Evolutionary conservation across 2,329 filamentous ascomycete genomes (phyloP).

Genomic region (Aspergillus luchuensis): DNA sequence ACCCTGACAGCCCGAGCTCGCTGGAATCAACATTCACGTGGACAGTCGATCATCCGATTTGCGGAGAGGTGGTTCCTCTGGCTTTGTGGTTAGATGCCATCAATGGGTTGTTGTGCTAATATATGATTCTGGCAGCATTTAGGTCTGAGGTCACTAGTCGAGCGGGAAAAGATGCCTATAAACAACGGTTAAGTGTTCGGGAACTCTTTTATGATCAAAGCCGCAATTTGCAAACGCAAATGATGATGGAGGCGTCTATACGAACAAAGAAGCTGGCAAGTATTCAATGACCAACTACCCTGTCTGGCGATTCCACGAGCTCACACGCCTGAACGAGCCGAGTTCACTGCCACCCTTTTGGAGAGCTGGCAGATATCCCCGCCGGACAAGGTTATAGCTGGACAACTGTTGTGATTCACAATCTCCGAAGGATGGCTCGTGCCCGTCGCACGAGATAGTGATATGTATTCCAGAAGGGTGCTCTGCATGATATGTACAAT

Average conservation of each 20-base stretch:
- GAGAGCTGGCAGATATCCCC: not conserved
- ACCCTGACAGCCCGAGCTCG: not conserved
- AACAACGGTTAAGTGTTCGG: not conserved
- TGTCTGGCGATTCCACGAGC: not conserved
- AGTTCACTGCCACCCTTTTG: too few species aligned
- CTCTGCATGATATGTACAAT: not conserved
- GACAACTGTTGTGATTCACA: not conserved
- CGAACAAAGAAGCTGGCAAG: not conserved
- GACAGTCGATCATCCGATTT: slow-evolving; percentile 1
- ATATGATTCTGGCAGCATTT: not conserved
- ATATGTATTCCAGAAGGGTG: not conserved
- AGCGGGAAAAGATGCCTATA: not conserved
- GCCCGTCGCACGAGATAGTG: not conserved
- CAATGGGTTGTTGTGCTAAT: not conserved
- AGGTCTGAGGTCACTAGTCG: not conserved
- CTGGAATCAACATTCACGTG: not conserved
- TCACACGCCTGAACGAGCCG: too few species aligned
- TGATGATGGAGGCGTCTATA: not conserved
- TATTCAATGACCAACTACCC: not conserved
- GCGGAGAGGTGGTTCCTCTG: not conserved
- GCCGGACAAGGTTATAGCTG: not conserved
- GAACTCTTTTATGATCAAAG: not conserved
- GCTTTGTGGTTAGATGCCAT: not conserved
- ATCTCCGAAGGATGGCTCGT: not conserved
- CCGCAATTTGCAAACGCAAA: not conserved